Percentiles rank a stretch among this genome's conserved stretches.
These are phyloP conservation scores for Erysimum pusillum DNA, from an alignment of 441 rosid species.

Conservation along the genomic window DNA sequence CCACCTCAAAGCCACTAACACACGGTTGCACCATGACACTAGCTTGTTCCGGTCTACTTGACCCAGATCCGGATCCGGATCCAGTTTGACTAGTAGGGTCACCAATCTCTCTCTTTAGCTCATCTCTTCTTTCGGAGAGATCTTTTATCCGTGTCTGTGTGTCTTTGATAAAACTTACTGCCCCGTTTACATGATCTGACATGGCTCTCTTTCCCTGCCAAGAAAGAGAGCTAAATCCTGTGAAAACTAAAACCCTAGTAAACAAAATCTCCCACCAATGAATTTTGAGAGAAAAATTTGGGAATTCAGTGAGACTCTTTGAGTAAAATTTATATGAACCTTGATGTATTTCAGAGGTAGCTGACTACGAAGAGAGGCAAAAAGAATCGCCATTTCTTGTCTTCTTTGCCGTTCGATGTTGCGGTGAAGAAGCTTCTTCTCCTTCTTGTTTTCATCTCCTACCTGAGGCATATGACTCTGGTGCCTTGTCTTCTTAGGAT, in stretches of 20 bases:
- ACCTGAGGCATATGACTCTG: slow-evolving; percentile 30
- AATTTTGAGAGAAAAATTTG: neutral
- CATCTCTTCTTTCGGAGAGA: slow-evolving; percentile 56
- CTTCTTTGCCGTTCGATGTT: slow-evolving; percentile 81
- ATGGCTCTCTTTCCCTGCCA: slow-evolving; percentile 80
- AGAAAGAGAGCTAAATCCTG: slow-evolving; percentile 14
- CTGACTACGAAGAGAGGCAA: slow-evolving; percentile 71
- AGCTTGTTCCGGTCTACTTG: slow-evolving; percentile 39
- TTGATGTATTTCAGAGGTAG: slow-evolving; percentile 80
- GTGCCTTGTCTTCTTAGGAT: slow-evolving; percentile 9
- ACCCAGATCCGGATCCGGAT: slow-evolving; percentile 35
- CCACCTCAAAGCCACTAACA: slow-evolving; percentile 65
- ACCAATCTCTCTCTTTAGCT: slow-evolving; percentile 50
- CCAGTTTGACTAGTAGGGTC: slow-evolving; percentile 28
- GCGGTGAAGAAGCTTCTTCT: slow-evolving; percentile 72
- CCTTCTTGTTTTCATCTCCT: slow-evolving; percentile 31
- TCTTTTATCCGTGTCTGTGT: slow-evolving; percentile 55
- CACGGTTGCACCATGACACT: slow-evolving; percentile 56
- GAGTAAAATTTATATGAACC: slow-evolving; percentile 53
- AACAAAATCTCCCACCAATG: slow-evolving; percentile 8
- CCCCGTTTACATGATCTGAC: slow-evolving; percentile 84
- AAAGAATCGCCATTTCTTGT: slow-evolving; percentile 80
- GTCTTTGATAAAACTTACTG: slow-evolving; percentile 72
- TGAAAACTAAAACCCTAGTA: slow-evolving; percentile 38
- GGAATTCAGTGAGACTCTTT: neutral